Evolutionary conservation across 2,329 filamentous ascomycete genomes (phyloP), one percentile per base, ranked within the genome.

Genomic region (Ophiostoma tasmaniense): DNA sequence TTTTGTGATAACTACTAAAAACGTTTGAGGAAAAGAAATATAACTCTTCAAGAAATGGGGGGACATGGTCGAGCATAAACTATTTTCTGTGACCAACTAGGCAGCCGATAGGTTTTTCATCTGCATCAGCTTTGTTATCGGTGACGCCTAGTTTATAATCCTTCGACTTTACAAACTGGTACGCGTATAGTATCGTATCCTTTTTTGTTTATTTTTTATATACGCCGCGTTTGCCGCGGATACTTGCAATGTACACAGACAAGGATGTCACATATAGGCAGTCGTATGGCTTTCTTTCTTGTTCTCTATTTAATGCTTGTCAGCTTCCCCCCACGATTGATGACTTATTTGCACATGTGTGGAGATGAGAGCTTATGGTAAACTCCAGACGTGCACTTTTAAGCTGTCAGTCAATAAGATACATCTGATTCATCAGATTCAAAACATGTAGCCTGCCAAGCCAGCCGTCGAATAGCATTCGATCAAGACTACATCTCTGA

Each of bases 1-100:
- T 11, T 30, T 25, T 11, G 2, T 2, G 25, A 30, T n/a, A n/a
- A n/a, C n/a, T n/a, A n/a, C 13, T 17, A 1, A 84, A 87, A 64
- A 11, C 35, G 42, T 52, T 11, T 13, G 20, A 33, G 17, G n/a
- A 30, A 62, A 20, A 22, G 11, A 33, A 62, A 35, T 6, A 35
- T 3, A 2, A 30, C 8, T 59, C n/a, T n/a, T n/a, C n/a, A n/a
- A n/a, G n/a, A n/a, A n/a, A n/a, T n/a, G n/a, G n/a, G n/a, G n/a
- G n/a, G n/a, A n/a, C n/a, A n/a, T n/a, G n/a, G n/a, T n/a, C n/a
- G n/a, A n/a, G n/a, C n/a, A n/a, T n/a, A n/a, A n/a, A n/a, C n/a
- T n/a, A 59, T 17, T 28, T 0, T 11, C n/a, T 28, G 20, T 25
- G 4, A 61, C 4, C 3, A 59, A 28, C 13, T 45, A 45, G 42